Conservation (phyloP, 2,329 filamentous ascomycete genomes). For the Penicillium sp. region DNA sequence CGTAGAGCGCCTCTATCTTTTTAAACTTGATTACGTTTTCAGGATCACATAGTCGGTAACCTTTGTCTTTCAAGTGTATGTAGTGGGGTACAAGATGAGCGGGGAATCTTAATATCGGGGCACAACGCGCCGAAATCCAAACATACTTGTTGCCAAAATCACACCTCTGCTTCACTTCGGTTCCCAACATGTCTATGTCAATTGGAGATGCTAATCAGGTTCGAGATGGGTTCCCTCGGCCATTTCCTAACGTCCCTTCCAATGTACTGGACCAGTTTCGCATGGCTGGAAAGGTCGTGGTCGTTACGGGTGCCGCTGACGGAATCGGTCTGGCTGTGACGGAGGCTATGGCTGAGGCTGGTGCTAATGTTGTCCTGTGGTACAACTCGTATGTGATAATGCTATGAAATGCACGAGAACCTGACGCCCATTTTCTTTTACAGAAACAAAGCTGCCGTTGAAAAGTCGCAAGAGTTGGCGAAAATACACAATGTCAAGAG, state of each 20-base stretch:
- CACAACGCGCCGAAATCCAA: neutral
- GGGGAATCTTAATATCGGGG: neutral
- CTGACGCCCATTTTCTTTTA: too few species aligned
- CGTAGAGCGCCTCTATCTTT: neutral
- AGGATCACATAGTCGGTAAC: too few species aligned
- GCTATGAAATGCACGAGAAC: too few species aligned
- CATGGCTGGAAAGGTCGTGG: conserved; percentile 39
- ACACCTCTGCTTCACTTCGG: neutral
- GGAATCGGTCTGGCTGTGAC: conserved; percentile 46
- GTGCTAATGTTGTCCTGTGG: conserved; percentile 41
- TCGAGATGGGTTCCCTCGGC: conserved; percentile 37
- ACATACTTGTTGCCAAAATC: too few species aligned
- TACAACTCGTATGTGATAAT: conserved; percentile 34
- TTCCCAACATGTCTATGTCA: conserved; percentile 40
- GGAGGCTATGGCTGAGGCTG: conserved; percentile 47
- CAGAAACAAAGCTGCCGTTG: conserved; percentile 35
- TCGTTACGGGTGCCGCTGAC: conserved; percentile 47
- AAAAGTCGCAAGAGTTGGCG: conserved; percentile 34
- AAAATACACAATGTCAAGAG: conserved; percentile 37
- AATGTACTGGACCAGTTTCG: conserved; percentile 47
- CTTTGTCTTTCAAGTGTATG: too few species aligned
- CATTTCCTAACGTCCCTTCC: conserved; percentile 37
- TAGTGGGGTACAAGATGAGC: neutral
- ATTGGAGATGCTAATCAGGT: conserved; percentile 27
- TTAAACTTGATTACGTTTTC: too few species aligned